These are phyloP conservation scores for Emericellopsis cladophorae DNA, from an alignment of 2,329 filamentous ascomycete species.

Conservation along the genomic window DNA sequence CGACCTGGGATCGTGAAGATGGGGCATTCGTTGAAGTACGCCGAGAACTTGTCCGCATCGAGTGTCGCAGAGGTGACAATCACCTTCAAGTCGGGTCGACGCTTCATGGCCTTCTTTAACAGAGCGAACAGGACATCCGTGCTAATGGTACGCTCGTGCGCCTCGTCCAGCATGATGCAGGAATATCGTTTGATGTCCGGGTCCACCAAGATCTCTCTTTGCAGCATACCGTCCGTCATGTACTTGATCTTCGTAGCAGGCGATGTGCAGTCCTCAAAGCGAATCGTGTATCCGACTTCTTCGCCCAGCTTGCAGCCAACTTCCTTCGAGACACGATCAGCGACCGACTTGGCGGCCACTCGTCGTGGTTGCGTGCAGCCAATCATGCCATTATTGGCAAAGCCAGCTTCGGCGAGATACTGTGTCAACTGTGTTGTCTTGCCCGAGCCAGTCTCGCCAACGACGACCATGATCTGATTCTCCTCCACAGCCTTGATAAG, in stretches of 20 bases:
- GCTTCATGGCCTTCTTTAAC: conserved; percentile 83
- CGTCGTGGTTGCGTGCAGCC: conserved; percentile 95
- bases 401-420: conserved; percentile 86
- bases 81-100: conserved; percentile 77
- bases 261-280: conserved; percentile 90
- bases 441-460: conserved; percentile 92
- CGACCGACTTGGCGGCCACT: conserved; percentile 95
- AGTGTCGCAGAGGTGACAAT: conserved; percentile 96
- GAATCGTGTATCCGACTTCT: conserved; percentile 93
- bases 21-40: conserved; percentile 90
- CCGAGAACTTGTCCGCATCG: conserved; percentile 93
- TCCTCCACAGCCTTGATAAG: conserved; percentile 76
- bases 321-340: conserved; percentile 92
- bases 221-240: conserved; percentile 98
- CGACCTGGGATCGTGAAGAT: conserved; percentile 95
- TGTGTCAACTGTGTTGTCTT: conserved; percentile 97
- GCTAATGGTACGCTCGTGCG: conserved; percentile 91
- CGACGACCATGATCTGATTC: conserved; percentile 89
- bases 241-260: conserved; percentile 92
- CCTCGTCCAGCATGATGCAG: conserved; percentile 96
- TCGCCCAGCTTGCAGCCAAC: conserved; percentile 83
- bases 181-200: conserved; percentile 82
- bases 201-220: conserved; percentile 88
- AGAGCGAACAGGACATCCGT: conserved; percentile 93
- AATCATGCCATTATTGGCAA: conserved; percentile 76